A percentile compares a stretch with the other conserved stretches of the same genome.
Conservation (phyloP, 2,329 filamentous ascomycete genomes). For the Shiraia bambusicola region DNA sequence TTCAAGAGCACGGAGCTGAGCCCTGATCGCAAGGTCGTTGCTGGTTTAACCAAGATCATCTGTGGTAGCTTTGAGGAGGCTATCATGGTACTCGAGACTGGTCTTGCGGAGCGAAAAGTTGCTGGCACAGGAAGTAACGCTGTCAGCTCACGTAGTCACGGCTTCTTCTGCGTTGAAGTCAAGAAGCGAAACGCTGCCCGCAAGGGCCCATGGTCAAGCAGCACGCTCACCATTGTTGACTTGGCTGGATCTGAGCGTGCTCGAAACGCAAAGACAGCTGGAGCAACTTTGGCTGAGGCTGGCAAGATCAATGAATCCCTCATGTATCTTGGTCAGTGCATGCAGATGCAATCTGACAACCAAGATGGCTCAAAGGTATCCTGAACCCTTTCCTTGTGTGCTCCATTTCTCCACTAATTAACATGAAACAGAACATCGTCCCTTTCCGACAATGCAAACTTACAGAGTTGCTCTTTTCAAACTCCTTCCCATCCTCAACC, state of each 20-base stretch:
- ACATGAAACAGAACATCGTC: conserved; percentile 60
- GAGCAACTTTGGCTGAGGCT: conserved; percentile 87
- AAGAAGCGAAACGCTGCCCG: conserved; percentile 70
- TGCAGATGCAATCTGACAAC: conserved; percentile 89
- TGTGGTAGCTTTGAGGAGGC: conserved; percentile 82
- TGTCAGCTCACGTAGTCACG: conserved; percentile 87
- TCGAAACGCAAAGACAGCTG: conserved; percentile 89
- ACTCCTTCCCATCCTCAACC: conserved; percentile 51
- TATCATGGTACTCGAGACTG: conserved; percentile 84
- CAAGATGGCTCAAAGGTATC: conserved; percentile 72
- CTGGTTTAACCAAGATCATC: conserved; percentile 85
- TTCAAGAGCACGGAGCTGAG: conserved; percentile 92
- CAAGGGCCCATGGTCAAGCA: conserved; percentile 69
- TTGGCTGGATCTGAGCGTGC: conserved; percentile 93
- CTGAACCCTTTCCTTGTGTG: background rate
- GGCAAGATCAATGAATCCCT: conserved; percentile 98
- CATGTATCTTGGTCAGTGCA: conserved; percentile 96
- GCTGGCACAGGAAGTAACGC: conserved; percentile 92
- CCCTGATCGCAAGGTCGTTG: conserved; percentile 90
- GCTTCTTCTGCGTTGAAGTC: conserved; percentile 93
- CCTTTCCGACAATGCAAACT: conserved; percentile 63
- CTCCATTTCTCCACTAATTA: conserved; percentile 5
- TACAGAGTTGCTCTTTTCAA: conserved; percentile 55
- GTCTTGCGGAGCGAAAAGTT: conserved; percentile 81
- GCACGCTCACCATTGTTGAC: conserved; percentile 84